phyloP scores from a whole-genome alignment of 345 rosid genomes.

The Viola odorata region DNA sequence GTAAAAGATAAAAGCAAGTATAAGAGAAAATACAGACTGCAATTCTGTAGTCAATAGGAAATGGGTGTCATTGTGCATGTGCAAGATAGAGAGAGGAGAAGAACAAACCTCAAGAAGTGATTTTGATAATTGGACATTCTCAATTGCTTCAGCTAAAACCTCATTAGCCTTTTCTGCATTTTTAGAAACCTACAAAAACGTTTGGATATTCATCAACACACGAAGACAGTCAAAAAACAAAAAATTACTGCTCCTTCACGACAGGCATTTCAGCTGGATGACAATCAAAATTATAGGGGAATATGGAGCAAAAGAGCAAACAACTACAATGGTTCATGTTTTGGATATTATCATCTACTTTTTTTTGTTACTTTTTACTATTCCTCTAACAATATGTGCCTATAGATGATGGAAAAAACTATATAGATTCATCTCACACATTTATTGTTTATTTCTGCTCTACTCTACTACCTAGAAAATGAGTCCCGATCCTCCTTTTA shows the following conservation, averaged over 20 bases:
- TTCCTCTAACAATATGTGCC: too few relatives aligned
- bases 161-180: constrained; percentile 77
- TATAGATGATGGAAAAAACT: neutral
- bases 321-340: neutral
- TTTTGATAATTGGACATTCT: constrained; percentile 69
- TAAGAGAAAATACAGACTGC: constrained; percentile 4
- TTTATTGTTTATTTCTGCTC: too few relatives aligned
- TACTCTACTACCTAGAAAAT: too few relatives aligned
- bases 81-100: neutral
- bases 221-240: neutral
- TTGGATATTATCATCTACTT: too few relatives aligned
- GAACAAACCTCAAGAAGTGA: constrained; percentile 59
- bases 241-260: neutral
- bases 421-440: neutral
- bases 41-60: neutral
- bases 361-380: too few relatives aligned
- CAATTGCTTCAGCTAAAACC: constrained; percentile 63
- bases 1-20: constrained; percentile 7
- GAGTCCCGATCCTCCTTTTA: too few relatives aligned
- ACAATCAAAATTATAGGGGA: too few relatives aligned
- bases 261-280: neutral
- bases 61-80: neutral
- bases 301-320: neutral
- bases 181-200: constrained; percentile 45
- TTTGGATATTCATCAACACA: neutral